Base-by-base conservation (phyloP, 257 asterid species). In the Verbena officinalis region DNA sequence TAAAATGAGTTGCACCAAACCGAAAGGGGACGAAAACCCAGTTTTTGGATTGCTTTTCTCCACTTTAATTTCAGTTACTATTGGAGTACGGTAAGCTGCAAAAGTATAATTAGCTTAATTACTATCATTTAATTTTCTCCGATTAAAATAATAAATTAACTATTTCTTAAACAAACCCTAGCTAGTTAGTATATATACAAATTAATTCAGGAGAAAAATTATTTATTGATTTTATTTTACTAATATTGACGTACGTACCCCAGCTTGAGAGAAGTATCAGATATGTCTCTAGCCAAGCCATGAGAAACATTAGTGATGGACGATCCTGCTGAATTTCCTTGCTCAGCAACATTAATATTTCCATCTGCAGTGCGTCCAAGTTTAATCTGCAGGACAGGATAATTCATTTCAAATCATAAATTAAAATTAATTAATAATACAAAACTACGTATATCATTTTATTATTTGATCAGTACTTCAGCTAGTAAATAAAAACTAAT, bases 181-280 rank as follows among this genome's bases (percentile, higher is more conserved):
- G n/a, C n/a, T n/a, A n/a, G n/a, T n/a, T n/a, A 42, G 48, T 42
- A 14, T 42, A 42, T 4, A 42, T 36, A 9, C 40, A 36, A n/a
- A 2, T 27, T 27, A 27, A 27, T 27, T 2, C 33, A 27, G 33
- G n/a, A n/a, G n/a, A n/a, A n/a, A n/a, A n/a, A n/a, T n/a, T n/a
- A 7, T 7, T 2, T 30, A 30, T 30, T 3, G 7, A 30, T 3
- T 30, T 30, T 30, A 30, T 2, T 30, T 30, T 36, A 36, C 8
- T 36, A 9, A 2, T 36, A 9, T 9, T 10, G 31, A 51, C 78
- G 1, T 44, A 51, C 78, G 1, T 81, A 90, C 97, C 95, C 88
- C 38, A 90, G 61, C 74, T 62, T 84, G 74, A 90, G 96, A 72
- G 74, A 77, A 58, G 89, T 83, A 50, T 82, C 92, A 0, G 84